These are phyloP conservation scores for Colletotrichum coccodes DNA, from an alignment of 2,329 filamentous ascomycete species.

Conservation along the genomic window DNA sequence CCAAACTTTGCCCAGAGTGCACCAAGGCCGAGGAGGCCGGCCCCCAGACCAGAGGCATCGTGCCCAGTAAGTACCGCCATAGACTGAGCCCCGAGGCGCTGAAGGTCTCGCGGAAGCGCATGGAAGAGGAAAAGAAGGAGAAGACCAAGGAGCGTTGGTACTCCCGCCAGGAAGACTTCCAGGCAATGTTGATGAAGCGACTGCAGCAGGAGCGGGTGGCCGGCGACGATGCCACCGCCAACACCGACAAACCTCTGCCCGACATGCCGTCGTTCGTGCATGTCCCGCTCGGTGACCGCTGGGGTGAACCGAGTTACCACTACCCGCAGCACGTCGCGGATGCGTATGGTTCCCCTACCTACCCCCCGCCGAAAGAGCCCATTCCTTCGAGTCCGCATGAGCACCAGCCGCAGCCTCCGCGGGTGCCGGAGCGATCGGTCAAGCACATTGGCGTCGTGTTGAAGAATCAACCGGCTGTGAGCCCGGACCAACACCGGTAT, in stretches of 20 bases:
- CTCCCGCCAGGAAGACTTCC: background rate
- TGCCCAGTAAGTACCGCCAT: constrained; percentile 4
- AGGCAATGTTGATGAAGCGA: background rate
- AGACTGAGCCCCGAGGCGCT: background rate
- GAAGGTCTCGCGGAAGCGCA: constrained; percentile 3
- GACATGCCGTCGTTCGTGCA: background rate
- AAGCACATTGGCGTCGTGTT: background rate
- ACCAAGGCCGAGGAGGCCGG: constrained; percentile 9
- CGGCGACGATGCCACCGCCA: background rate
- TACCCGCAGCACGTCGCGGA: constrained; percentile 1
- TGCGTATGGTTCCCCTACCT: background rate
- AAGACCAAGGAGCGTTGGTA: background rate
- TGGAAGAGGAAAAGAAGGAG: background rate
- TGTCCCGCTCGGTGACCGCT: constrained; percentile 5
- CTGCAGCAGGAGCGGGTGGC: background rate
- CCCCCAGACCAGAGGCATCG: constrained; percentile 6
- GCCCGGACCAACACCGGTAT: background rate
- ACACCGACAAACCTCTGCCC: background rate
- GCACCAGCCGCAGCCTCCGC: background rate
- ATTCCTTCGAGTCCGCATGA: background rate
- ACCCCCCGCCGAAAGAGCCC: background rate
- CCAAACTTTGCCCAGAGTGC: constrained; percentile 12
- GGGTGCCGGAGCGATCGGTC: background rate
- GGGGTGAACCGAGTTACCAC: constrained; percentile 2
- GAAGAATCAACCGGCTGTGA: background rate